Evolutionary conservation across 1,284 basidiomycete species (phyloP), one percentile per base, ranked within the genome.

Genomic region (Pseudozyma flocculosa): DNA sequence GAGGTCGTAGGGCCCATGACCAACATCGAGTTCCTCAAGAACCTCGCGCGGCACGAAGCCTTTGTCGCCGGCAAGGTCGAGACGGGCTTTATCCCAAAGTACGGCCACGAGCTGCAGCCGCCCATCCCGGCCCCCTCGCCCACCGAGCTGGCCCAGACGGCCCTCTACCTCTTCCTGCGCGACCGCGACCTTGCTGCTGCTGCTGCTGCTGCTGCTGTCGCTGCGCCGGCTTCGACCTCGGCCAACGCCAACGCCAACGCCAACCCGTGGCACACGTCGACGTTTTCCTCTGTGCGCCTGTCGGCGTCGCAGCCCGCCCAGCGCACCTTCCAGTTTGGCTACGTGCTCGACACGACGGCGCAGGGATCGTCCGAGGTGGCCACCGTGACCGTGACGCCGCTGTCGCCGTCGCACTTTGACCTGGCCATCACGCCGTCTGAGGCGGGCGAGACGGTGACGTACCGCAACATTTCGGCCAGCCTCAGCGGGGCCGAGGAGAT

Each of bases 81-180:
- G 78, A 95, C 92, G 9, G 91, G 90, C 2, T 96, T 95, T 74
- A 93, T 96, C 70, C 83, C 85, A 89, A 89, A 89, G 85, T 86
- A 92, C 76, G 83, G 84, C 68, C 81, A 85, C 47, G 84, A 88
- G 51, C 81, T 93, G 21, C 90, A 92, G 80, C 87, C 88, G 4
- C 80, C 83, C 0, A 63, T 85, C 1, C 68, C 80, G 7, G 79
- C 83, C 18, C 85, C 88, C 0, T 82, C 83, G 0, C 79, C 86
- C 0, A 84, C 86, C 44, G 71, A 87, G 9, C 80, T 91, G 4
- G 88, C 87, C 1, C 87, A 89, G 73, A 88, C 88, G 0, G 91
- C 87, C 0, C 81, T 93, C 11, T 92, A 83, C 69, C 80, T 89
- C 18, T 83, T 82, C 21, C 83, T 92, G 18, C 84, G 88, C 41